Conservation (phyloP, 352 stramenopile species). For the Pythium apleroticum region DNA sequence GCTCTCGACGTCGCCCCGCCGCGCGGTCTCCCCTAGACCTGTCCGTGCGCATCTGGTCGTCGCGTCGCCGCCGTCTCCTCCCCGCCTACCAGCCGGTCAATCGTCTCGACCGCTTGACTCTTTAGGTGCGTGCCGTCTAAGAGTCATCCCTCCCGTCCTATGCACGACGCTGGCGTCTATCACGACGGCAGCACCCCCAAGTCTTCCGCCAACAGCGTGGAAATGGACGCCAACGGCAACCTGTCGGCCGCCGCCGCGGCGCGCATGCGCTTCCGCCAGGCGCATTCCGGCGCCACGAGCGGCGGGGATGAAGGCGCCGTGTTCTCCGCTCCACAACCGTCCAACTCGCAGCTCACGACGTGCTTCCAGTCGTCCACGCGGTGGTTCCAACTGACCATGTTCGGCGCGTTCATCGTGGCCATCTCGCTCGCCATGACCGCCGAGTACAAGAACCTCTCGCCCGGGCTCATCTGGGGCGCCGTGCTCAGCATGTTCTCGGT, state of each 20-base stretch:
- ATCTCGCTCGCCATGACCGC: constrained; percentile 58
- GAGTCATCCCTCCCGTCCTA: constrained; percentile 4
- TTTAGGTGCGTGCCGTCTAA: neutral
- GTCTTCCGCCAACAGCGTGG: constrained; percentile 13
- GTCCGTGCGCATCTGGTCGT: neutral
- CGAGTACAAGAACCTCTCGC: constrained; percentile 76
- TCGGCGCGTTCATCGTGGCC: constrained; percentile 64
- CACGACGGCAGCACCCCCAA: constrained; percentile 25
- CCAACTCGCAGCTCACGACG: constrained; percentile 32
- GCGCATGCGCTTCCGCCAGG: constrained; percentile 7
- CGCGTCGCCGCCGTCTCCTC: neutral
- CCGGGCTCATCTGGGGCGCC: constrained; percentile 82
- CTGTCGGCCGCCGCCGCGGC: neutral
- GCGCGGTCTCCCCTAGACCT: neutral
- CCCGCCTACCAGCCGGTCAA: neutral
- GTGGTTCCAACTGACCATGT: constrained; percentile 87
- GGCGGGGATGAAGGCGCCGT: neutral
- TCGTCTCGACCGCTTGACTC: neutral
- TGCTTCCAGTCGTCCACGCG: constrained; percentile 77
- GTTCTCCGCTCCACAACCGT: neutral
- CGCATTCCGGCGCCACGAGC: neutral
- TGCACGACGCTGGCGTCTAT: constrained; percentile 15
- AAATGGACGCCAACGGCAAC: constrained; percentile 1
- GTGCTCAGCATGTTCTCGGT: constrained; percentile 84
- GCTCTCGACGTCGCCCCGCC: neutral